Conservation (phyloP, 2,329 filamentous ascomycete species). For the Epichloe scottii region DNA sequence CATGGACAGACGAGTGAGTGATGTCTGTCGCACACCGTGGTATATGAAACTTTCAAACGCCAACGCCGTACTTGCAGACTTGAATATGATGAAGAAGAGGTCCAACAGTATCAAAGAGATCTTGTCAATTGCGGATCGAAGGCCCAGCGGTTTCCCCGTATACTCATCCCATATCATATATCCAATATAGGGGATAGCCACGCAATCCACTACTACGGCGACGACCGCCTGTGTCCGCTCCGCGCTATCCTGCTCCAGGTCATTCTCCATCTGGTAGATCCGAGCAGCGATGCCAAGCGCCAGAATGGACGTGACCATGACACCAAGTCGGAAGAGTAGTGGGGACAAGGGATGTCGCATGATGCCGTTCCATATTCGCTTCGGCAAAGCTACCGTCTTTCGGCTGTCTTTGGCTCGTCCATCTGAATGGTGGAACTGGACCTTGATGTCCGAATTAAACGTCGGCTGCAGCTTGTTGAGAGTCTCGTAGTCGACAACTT, state of each 20-base stretch:
- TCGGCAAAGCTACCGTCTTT: constrained; percentile 25
- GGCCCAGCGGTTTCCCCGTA: constrained; percentile 79
- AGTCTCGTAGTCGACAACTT: constrained; percentile 33
- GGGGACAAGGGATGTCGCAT: constrained; percentile 78
- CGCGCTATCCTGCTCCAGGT: constrained; percentile 25
- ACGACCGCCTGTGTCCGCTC: constrained; percentile 72
- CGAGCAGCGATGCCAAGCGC: constrained; percentile 67
- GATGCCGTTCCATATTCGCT: constrained; percentile 54
- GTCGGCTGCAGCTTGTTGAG: constrained; percentile 34
- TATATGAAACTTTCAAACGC: constrained; percentile 75
- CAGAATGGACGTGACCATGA: constrained; percentile 70
- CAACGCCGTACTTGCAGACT: constrained; percentile 81
- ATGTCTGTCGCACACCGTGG: constrained; percentile 24
- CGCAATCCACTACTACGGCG: constrained; percentile 76
- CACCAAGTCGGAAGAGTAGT: constrained; percentile 66
- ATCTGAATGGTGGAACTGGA: constrained; percentile 17
- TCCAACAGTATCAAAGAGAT: constrained; percentile 83
- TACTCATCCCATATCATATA: constrained; percentile 98
- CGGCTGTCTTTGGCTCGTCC: constrained; percentile 15
- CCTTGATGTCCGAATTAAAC: constrained; percentile 28
- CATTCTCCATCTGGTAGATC: constrained; percentile 52
- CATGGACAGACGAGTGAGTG: constrained; percentile 44
- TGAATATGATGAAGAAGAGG: constrained; percentile 94
- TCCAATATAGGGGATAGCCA: constrained; percentile 78
- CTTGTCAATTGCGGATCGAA: constrained; percentile 74